These are phyloP conservation scores for Mycena crocata DNA, from an alignment of 768 basidiomycete genomes.

Conservation along the genomic window DNA sequence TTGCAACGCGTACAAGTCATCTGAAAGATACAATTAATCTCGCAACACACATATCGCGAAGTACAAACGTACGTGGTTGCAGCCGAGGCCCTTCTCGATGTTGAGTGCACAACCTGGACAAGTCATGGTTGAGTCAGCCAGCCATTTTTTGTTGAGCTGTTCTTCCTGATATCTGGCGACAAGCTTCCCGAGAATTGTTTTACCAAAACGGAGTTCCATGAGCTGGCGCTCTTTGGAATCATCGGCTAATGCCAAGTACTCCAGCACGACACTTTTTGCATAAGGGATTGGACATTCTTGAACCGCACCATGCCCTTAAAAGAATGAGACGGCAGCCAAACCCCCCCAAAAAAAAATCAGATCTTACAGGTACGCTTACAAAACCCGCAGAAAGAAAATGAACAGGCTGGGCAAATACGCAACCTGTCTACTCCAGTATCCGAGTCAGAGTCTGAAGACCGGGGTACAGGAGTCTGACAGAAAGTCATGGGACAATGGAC, in stretches of 20 bases:
- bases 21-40: slow-evolving; percentile 46
- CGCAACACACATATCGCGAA: neutral
- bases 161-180: slow-evolving; percentile 78
- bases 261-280: slow-evolving; percentile 71
- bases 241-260: slow-evolving; percentile 72
- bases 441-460: slow-evolving; percentile 61
- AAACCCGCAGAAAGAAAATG: slow-evolving; percentile 85
- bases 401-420: slow-evolving; percentile 76
- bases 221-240: slow-evolving; percentile 58
- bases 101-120: slow-evolving; percentile 81
- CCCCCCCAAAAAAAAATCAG: slow-evolving; percentile 24
- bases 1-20: slow-evolving; percentile 84
- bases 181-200: slow-evolving; percentile 67
- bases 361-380: slow-evolving; percentile 78
- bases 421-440: slow-evolving; percentile 79
- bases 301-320: slow-evolving; percentile 90
- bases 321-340: too few relatives aligned
- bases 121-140: slow-evolving; percentile 72
- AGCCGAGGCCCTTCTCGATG: slow-evolving; percentile 83
- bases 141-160: slow-evolving; percentile 78
- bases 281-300: slow-evolving; percentile 75
- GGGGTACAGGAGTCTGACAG: slow-evolving; percentile 85
- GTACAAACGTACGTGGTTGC: slow-evolving; percentile 81
- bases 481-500: slow-evolving; percentile 83
- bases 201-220: slow-evolving; percentile 77